Conservation (phyloP, 345 rosid species). For the Durio zibethinus region DNA sequence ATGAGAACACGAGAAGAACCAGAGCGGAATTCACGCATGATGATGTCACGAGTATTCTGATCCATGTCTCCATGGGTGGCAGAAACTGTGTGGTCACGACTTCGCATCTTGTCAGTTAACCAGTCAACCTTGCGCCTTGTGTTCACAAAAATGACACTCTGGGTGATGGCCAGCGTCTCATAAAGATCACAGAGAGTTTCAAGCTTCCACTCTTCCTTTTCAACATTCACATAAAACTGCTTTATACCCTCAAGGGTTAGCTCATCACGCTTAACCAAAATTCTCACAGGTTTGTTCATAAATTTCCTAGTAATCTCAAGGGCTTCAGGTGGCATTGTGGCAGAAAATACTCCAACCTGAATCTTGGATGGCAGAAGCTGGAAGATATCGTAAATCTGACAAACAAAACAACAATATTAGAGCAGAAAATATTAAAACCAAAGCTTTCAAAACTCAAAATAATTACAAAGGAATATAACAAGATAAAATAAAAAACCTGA, state of each 20-base stretch:
- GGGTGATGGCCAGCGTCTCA: constrained; percentile 82
- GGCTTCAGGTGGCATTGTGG: constrained; percentile 93
- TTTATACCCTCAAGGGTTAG: constrained; percentile 92
- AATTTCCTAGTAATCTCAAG: constrained; percentile 88
- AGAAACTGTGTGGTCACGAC: constrained; percentile 86
- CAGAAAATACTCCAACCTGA: constrained; percentile 88
- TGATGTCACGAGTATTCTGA: constrained; percentile 82
- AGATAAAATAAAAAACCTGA: constrained; percentile 47
- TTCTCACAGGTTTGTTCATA: constrained; percentile 84
- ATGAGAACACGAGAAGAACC: constrained; percentile 88
- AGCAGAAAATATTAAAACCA: not conserved
- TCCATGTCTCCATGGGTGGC: constrained; percentile 97
- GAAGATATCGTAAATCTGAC: constrained; percentile 79
- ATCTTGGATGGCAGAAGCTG: constrained; percentile 71
- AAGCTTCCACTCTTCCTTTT: constrained; percentile 83
- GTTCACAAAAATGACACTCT: constrained; percentile 86
- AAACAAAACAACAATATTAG: constrained; percentile 1
- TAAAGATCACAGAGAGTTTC: constrained; percentile 81
- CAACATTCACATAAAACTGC: constrained; percentile 74
- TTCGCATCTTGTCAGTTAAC: constrained; percentile 78
- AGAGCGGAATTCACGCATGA: constrained; percentile 81
- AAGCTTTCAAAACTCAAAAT: not conserved
- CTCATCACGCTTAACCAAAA: constrained; percentile 86
- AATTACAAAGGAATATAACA: not conserved
- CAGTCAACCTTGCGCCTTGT: constrained; percentile 92